Percentiles rank a stretch among this genome's conserved stretches.
Conservation (phyloP, 139 green algal species). For the Mesostigma viride region DNA sequence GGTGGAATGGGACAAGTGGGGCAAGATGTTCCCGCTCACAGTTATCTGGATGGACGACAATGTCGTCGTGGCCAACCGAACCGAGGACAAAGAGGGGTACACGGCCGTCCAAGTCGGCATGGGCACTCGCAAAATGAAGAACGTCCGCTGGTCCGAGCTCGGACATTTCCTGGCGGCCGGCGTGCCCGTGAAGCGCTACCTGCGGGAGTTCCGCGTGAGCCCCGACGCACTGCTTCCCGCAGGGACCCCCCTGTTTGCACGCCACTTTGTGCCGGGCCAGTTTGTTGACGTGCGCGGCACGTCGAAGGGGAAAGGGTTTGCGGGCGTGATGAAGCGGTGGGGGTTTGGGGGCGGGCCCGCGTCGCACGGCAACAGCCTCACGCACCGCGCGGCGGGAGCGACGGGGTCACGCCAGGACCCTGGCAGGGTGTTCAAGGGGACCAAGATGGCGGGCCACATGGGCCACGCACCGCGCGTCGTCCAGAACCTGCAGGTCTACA, state of each 20-base stretch:
- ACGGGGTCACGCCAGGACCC: constrained; percentile 59
- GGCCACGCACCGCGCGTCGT: constrained; percentile 61
- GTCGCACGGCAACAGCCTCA: constrained; percentile 74
- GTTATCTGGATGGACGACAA: constrained; percentile 89
- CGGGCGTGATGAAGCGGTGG: constrained; percentile 87
- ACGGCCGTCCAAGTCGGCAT: constrained; percentile 66
- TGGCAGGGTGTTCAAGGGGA: constrained; percentile 77
- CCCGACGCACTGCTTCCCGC: constrained; percentile 71
- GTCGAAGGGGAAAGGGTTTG: constrained; percentile 90
- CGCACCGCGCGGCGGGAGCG: constrained; percentile 58
- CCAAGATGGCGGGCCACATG: constrained; percentile 95
- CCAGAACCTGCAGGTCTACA: constrained; percentile 40
- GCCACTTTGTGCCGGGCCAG: constrained; percentile 85
- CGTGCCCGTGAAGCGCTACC: constrained; percentile 57
- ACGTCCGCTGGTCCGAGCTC: constrained; percentile 35
- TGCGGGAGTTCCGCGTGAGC: constrained; percentile 75
- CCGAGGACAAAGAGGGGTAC: constrained; percentile 56
- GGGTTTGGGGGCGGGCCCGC: constrained; percentile 76
- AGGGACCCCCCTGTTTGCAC: constrained; percentile 59
- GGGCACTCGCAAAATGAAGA: constrained; percentile 61
- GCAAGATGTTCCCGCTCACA: constrained; percentile 72
- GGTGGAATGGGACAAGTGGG: constrained; percentile 84
- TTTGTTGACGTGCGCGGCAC: constrained; percentile 80
- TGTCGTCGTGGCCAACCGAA: constrained; percentile 14
- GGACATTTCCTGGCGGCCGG: constrained; percentile 42